Percentiles rank a stretch among this genome's conserved stretches.
phyloP scores from a whole-genome alignment of 495 filamentous ascomycete genomes.

The Friedmanniomyces endolithicus region DNA sequence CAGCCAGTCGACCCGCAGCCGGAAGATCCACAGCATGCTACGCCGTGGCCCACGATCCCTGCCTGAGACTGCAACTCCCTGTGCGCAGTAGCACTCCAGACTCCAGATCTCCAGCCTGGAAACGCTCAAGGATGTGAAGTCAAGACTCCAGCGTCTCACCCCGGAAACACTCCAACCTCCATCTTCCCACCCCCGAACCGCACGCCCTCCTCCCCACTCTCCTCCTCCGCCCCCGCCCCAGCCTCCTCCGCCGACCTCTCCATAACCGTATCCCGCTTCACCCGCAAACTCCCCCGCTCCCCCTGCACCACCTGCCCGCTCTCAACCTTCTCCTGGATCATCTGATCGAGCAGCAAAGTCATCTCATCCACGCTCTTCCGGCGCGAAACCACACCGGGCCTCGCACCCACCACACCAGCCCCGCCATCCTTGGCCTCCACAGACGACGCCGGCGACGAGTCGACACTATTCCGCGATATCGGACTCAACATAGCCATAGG shows the following conservation, averaged over 20 bases:
- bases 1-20: too few relatives aligned
- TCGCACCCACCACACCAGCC: constrained; percentile 4
- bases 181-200: not conserved
- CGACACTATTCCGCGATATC: not conserved
- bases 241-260: not conserved
- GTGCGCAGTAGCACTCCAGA: too few relatives aligned
- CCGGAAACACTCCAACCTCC: too few relatives aligned
- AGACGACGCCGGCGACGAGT: too few relatives aligned
- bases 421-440: too few relatives aligned
- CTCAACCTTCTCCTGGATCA: constrained; percentile 81
- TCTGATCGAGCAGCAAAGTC: constrained; percentile 80
- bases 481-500: constrained; percentile 15
- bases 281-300: constrained; percentile 16
- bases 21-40: too few relatives aligned
- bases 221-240: constrained; percentile 1
- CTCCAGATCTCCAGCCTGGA: too few relatives aligned
- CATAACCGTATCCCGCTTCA: constrained; percentile 22
- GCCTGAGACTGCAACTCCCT: too few relatives aligned
- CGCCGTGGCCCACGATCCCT: too few relatives aligned
- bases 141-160: too few relatives aligned
- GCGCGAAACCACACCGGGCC: constrained; percentile 5
- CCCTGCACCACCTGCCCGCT: constrained; percentile 11
- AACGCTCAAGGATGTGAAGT: too few relatives aligned
- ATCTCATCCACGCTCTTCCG: constrained; percentile 69
- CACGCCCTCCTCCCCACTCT: not conserved